phyloP scores from a whole-genome alignment of 225 moss, liverwort and hornwort species.

The Anthoceros angustus region DNA sequence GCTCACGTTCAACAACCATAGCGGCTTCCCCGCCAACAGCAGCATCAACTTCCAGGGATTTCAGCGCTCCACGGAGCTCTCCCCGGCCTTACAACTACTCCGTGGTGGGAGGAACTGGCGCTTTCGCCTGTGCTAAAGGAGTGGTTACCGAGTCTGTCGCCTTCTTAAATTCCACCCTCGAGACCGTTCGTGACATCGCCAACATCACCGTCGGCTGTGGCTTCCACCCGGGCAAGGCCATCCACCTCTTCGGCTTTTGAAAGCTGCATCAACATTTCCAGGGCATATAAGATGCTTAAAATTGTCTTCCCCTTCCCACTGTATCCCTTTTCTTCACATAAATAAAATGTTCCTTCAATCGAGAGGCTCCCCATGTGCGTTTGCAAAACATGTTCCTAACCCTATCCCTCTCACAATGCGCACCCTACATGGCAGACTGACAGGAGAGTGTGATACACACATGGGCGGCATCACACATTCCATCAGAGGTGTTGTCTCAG shows the following conservation, averaged over 20 bases:
- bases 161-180: background rate
- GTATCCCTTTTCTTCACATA: too few species aligned
- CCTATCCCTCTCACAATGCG: too few species aligned
- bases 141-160: background rate
- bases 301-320: too few species aligned
- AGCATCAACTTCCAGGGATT: background rate
- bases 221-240: background rate
- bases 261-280: too few species aligned
- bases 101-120: constrained; percentile 1
- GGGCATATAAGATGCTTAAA: too few species aligned
- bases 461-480: too few species aligned
- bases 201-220: background rate
- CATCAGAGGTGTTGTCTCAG: too few species aligned
- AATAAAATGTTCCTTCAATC: too few species aligned
- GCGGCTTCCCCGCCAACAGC: background rate
- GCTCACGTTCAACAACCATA: background rate
- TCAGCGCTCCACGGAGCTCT: background rate
- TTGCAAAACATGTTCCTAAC: too few species aligned
- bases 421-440: too few species aligned
- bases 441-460: too few species aligned
- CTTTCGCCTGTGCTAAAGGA: background rate
- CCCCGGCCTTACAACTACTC: background rate
- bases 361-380: too few species aligned
- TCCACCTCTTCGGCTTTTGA: background rate
- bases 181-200: background rate